Base-by-base conservation (phyloP, 1,284 basidiomycete species). In the Rhodotorula sp. region DNA sequence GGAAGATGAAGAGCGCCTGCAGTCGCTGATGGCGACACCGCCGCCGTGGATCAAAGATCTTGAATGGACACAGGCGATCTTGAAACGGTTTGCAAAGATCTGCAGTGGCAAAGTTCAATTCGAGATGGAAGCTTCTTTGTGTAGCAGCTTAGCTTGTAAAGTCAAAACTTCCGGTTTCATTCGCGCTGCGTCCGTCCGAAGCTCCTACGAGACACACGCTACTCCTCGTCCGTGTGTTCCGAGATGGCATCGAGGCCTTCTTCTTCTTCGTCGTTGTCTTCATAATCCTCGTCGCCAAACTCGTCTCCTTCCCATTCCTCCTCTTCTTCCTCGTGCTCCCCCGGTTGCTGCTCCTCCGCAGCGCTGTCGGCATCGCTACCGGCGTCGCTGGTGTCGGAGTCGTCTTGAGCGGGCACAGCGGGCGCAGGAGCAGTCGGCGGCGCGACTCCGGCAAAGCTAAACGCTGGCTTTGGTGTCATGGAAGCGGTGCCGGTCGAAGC, bases 251-350 rank as follows among this genome's bases (percentile, higher is more conserved):
- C 43, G 16, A 60, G 60, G 10, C 60, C 60, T 28, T 62, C 61
- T 3, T 61, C 47, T 38, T 69, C 71, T 0, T 70, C 68, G 4
- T 62, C 49, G 0, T 66, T 57, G 19, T 28, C 5, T 12, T 64
- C 67, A 8, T 70, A 50, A 2, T 62, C 26, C 18, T 48, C 69
- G 3, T 21, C 58, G 26, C 55, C 55, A 8, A 31, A 62, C 5
- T 60, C 55, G 15, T 57, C 65, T 2, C 34, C 57, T 7, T 38
- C 60, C 3, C 62, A 52, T 2, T 57, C 26, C 48, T 61, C 57
- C 45, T 58, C 62, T 3, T 28, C 52, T 23, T 38, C 56, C 21
- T 60, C 64, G 18, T 59, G 48, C 10, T 34, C 34, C 3, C 38
- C 43, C 7, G 31, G 61, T 6, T 66, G 28, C n/a, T 26, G 45